Evolutionary conservation across 306 rosid genomes (phyloP).

Genomic region (Pachyrhizus erosus): DNA sequence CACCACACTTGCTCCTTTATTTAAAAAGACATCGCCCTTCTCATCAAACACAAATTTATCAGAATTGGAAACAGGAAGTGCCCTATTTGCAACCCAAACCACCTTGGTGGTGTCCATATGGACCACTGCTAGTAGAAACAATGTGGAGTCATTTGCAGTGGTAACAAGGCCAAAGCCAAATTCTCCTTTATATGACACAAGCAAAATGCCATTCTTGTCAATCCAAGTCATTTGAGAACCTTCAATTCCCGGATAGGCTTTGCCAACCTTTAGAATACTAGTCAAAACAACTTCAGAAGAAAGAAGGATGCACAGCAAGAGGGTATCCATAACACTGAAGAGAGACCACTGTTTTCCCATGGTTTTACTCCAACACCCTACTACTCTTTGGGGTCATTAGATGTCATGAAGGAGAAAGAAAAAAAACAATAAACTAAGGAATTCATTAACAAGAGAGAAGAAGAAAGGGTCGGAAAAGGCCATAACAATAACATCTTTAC

Average conservation of each 20-base stretch:
- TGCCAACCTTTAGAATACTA: constrained; percentile 41
- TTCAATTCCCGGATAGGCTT: constrained; percentile 46
- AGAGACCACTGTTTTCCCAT: constrained; percentile 50
- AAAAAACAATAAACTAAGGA: not conserved
- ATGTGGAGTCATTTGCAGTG: constrained; percentile 45
- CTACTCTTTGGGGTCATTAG: not conserved
- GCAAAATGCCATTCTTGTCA: constrained; percentile 54
- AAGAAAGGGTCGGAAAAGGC: not conserved
- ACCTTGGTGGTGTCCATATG: constrained; percentile 45
- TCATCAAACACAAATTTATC: constrained; percentile 50
- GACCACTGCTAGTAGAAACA: constrained; percentile 56
- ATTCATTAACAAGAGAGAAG: not conserved
- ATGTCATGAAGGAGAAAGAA: not conserved
- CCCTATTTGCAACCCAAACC: constrained; percentile 69
- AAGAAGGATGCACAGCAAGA: constrained; percentile 43
- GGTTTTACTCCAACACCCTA: constrained; percentile 40
- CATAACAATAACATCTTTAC: not conserved
- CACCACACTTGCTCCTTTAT: not conserved
- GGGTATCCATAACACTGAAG: constrained; percentile 32
- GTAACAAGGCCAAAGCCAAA: constrained; percentile 65
- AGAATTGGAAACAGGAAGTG: constrained; percentile 33
- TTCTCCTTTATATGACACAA: constrained; percentile 52
- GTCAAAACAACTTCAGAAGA: constrained; percentile 50
- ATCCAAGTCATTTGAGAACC: constrained; percentile 65
- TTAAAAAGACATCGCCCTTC: constrained; percentile 51